Base-by-base conservation (phyloP, 371 early-diverging fungal species). In the Mucor saturninus region DNA sequence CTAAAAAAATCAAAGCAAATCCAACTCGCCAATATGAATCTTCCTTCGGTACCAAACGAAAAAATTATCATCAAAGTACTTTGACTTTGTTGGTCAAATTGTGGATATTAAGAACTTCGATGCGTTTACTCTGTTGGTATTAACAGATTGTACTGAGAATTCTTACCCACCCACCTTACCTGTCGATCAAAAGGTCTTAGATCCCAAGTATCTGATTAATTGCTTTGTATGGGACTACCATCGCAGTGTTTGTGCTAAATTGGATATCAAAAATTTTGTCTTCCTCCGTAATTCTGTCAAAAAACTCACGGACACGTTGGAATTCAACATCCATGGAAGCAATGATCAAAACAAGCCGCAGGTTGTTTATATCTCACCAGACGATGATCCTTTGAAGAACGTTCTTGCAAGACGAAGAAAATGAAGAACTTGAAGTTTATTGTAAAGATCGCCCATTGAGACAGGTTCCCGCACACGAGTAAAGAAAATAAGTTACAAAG, bases 61-160 rank as follows among this genome's bases (percentile, higher is more conserved):
- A 7, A 5, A 7, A 7, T 5, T 35, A 35, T 35, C 5, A 21
- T 46, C 1, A 46, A 26, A 5, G 26, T 59, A 31, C n/a, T 54
- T 65, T n/a, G 49, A 59, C 32, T 59, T 49, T 42, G 37, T 65
- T 10, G 60, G 60, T 38, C 54, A 59, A 40, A 31, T 65, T 21
- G 48, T 59, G 0, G 26, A 14, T 9, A 26, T 21, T 26, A 10
- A 6, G 1, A 10, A 54, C 5, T 2, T 1, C 37, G 15, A 38
- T 21, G 26, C 2, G 5, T 35, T 13, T 40, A 15, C 42, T 10
- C 40, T 11, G 11, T 11, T 65, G 7, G 29, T n/a, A 0, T 50
- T 74, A 32, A 75, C 76, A 3, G 76, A 75, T 39, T 75, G 35
- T 11, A 75, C 76, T 4, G 8, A 15, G n/a, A n/a, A 46, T 26